Base-by-base conservation (phyloP, 345 rosid species). In the Kandelia obovata region DNA sequence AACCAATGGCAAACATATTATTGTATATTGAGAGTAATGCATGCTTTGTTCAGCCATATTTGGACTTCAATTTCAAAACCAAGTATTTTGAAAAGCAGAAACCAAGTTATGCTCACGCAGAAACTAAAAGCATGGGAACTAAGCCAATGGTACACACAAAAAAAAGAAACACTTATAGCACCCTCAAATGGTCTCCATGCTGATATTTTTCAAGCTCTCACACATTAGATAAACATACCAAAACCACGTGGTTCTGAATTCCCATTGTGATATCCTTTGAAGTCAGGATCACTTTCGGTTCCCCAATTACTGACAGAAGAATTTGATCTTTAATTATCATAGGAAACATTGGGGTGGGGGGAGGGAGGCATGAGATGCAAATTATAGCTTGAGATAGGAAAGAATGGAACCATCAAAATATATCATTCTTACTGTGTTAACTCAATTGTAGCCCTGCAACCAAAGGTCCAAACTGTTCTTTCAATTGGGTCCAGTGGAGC, bases 181-280 rank as follows among this genome's bases (percentile, higher is more conserved):
- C 25, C 52, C 46, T 19, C 70, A 58, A 8, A 35, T 30, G 10
- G 13, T 35, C 30, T 28, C 47, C 5, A 23, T 65, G 20, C 21
- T 0, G 28, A 28, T 4, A 52, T 8, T 43, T n/a, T 7, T 34
- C 68, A 68, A 20, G 31, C 64, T 55, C 64, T 55, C 23, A 34
- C 11, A 35, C 6, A 27, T 31, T 56, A 73, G 43, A 66, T 61
- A 37, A 58, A 49, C 77, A 53, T 86, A 95, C 97, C 99, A 75
- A 90, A 92, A 71, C 97, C 98, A 71, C 86, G 85, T 74, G 97
- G 99, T 46, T 95, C 98, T 10, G 96, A 83, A 79, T 95, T 92
- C 71, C 99, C 94, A 77, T 80, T 95, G 78, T 95, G 98, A 77
- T 90, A 95, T 61, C 96, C 96, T 79, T 91, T 87, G 80, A 94